Conservation (phyloP, 768 basidiomycete genomes). For the Russula ochroleuca region DNA sequence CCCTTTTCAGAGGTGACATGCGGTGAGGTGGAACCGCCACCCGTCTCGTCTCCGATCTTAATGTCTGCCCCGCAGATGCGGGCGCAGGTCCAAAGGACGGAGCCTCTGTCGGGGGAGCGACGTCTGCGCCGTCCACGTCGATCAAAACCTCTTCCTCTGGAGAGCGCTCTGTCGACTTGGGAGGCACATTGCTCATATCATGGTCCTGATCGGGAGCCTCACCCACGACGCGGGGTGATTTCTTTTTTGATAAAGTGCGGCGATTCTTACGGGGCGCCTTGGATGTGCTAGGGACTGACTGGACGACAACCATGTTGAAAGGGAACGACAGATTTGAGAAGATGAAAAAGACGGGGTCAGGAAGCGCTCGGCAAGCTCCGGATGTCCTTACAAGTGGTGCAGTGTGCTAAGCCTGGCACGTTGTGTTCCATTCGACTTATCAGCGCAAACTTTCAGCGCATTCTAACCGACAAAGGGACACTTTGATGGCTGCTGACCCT, state of each 20-base stretch:
- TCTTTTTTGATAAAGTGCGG: slow-evolving; percentile 49
- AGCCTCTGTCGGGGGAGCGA: slow-evolving; percentile 45
- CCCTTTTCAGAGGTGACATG: slow-evolving; percentile 95
- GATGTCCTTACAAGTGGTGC: background rate
- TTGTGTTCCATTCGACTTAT: background rate
- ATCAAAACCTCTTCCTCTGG: slow-evolving; percentile 64
- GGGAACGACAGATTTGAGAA: background rate
- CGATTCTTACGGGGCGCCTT: slow-evolving; percentile 34
- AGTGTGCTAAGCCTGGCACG: background rate
- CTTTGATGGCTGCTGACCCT: slow-evolving; percentile 15
- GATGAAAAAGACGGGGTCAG: background rate
- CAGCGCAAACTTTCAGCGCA: background rate
- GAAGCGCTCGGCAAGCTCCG: slow-evolving; percentile 7
- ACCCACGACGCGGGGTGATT: slow-evolving; percentile 29
- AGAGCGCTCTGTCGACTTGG: slow-evolving; percentile 24
- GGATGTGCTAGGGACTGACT: slow-evolving; percentile 35
- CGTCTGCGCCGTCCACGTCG: slow-evolving; percentile 45
- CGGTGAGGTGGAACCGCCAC: slow-evolving; percentile 94
- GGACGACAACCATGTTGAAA: slow-evolving; percentile 40
- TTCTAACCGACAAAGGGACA: background rate
- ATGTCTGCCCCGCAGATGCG: slow-evolving; percentile 45
- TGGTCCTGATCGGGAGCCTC: slow-evolving; percentile 17
- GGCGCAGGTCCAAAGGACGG: slow-evolving; percentile 70
- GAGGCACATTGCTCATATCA: slow-evolving; percentile 1
- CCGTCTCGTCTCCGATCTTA: slow-evolving; percentile 82